Conservation (phyloP, 257 asterid genomes). For the Petrea volubilis region DNA sequence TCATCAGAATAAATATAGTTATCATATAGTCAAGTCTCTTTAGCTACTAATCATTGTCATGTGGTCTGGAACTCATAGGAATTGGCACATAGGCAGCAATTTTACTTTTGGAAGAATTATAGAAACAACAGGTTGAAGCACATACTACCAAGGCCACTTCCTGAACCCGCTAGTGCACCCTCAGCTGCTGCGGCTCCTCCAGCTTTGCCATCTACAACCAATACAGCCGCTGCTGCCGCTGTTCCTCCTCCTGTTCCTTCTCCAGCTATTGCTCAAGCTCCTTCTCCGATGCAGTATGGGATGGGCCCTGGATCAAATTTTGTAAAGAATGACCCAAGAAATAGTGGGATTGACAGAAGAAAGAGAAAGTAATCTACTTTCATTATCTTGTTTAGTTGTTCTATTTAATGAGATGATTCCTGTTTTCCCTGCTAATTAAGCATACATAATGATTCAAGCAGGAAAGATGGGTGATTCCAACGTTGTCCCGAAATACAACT, state of each 20-base stretch:
- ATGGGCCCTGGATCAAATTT: conserved; percentile 59
- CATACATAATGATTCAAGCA: conserved; percentile 22
- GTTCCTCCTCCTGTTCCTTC: conserved; percentile 19
- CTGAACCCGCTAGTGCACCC: conserved; percentile 55
- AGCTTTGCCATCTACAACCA: conserved; percentile 42
- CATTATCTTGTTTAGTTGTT: background rate
- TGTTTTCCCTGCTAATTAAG: background rate
- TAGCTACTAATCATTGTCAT: conserved; percentile 20
- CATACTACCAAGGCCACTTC: conserved; percentile 84
- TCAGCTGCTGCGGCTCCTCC: conserved; percentile 54
- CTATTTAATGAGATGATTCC: conserved; percentile 5
- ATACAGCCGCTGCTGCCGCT: conserved; percentile 31
- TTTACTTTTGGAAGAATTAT: conserved; percentile 90
- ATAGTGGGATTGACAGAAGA: conserved; percentile 58
- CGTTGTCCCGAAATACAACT: conserved; percentile 1
- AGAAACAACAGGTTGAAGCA: conserved; percentile 93
- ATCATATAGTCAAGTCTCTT: conserved; percentile 2
- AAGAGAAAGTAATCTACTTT: conserved; percentile 63
- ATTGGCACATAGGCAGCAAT: conserved; percentile 95
- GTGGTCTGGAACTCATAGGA: conserved; percentile 50
- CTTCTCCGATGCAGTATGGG: conserved; percentile 66
- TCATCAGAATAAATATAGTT: background rate
- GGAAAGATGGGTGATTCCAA: conserved; percentile 61
- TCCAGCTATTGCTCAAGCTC: conserved; percentile 52
- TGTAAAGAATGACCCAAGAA: conserved; percentile 69